These are phyloP conservation scores for Beauveria caledonica DNA, from an alignment of 2,329 filamentous ascomycete species.

Conservation along the genomic window DNA sequence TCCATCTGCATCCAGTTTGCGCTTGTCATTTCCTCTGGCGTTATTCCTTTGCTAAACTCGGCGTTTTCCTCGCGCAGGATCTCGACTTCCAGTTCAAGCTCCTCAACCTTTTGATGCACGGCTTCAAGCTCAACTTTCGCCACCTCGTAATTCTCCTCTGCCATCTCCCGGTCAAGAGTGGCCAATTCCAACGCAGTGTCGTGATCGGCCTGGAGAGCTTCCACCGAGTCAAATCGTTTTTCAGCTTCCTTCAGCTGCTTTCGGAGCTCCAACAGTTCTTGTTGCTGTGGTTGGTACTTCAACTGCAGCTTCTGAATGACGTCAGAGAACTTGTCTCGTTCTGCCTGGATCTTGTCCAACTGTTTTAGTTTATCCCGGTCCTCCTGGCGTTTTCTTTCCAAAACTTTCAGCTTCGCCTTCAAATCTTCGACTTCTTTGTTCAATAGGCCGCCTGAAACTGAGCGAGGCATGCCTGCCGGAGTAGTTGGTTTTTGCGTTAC, in stretches of 20 bases:
- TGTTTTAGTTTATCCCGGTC: slow-evolving; percentile 78
- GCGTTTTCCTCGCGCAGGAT: slow-evolving; percentile 80
- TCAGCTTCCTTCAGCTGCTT: slow-evolving; percentile 73
- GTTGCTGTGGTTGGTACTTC: slow-evolving; percentile 78
- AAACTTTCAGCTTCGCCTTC: slow-evolving; percentile 74
- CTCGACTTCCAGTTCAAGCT: slow-evolving; percentile 81
- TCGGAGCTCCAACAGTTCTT: slow-evolving; percentile 68
- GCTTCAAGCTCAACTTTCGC: slow-evolving; percentile 72
- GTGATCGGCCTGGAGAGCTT: slow-evolving; percentile 71
- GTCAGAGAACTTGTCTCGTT: slow-evolving; percentile 68
- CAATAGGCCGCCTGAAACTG: slow-evolving; percentile 41
- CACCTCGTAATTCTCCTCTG: slow-evolving; percentile 82
- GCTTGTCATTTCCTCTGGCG: slow-evolving; percentile 76
- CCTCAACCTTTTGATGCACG: slow-evolving; percentile 68
- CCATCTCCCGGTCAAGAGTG: slow-evolving; percentile 88
- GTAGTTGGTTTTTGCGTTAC: slow-evolving; percentile 25
- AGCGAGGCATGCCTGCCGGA: slow-evolving; percentile 23
- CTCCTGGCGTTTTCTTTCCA: slow-evolving; percentile 81
- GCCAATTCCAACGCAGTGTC: slow-evolving; percentile 81
- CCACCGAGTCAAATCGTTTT: slow-evolving; percentile 55
- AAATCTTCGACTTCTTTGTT: slow-evolving; percentile 74
- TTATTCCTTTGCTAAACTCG: slow-evolving; percentile 77
- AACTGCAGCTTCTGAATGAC: slow-evolving; percentile 87
- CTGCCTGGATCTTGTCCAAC: slow-evolving; percentile 66
- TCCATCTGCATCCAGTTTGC: slow-evolving; percentile 90